Evolutionary conservation across 2,329 filamentous ascomycete genomes (phyloP).

Genomic region (Fusarium succisae): DNA sequence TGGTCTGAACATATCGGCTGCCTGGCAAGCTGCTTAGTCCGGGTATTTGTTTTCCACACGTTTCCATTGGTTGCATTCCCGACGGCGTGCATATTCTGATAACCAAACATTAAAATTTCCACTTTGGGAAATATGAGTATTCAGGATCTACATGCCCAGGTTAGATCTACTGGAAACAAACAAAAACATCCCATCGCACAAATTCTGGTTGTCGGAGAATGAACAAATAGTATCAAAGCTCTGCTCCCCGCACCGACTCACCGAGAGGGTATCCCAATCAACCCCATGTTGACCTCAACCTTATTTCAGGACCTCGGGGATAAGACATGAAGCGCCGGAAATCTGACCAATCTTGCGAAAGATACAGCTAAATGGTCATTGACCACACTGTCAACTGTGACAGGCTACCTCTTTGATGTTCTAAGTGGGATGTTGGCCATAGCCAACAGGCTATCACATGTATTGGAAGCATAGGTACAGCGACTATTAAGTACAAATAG

Average conservation of each 20-base stretch:
- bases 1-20: background rate
- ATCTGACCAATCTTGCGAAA: background rate
- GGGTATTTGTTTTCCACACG: background rate
- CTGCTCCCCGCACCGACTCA: background rate
- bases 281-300: background rate
- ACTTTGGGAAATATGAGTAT: background rate
- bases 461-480: background rate
- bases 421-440: background rate
- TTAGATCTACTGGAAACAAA: background rate
- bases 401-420: background rate
- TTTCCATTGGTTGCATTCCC: background rate
- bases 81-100: background rate
- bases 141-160: no score
- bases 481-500: background rate
- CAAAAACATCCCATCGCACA: no score
- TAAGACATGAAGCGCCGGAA: background rate
- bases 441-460: background rate
- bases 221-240: background rate
- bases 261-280: no score
- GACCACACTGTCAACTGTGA: background rate
- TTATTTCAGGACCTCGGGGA: background rate
- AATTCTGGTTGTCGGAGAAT: background rate
- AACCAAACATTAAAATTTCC: background rate
- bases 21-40: no score
- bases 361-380: rapidly evolving